Evolutionary conservation across 768 basidiomycete species (phyloP), one percentile per base, ranked within the genome.

Genomic region (Pholiota microspora): DNA sequence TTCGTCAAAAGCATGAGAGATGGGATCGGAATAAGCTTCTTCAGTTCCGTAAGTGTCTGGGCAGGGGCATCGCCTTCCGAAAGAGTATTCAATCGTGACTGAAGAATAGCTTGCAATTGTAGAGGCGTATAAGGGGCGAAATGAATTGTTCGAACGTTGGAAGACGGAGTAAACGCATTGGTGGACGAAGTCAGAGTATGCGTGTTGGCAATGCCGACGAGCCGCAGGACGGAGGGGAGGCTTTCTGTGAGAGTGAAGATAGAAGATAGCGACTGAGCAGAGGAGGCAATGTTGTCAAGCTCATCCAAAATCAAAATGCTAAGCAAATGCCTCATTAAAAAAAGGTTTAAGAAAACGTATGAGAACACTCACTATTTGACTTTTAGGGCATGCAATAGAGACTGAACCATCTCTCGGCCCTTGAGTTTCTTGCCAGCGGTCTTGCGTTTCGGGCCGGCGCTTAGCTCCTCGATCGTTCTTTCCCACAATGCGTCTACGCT

Each of bases 201-300:
- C 2, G 89, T 91, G 63, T 95, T 95, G 35, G 92, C 91, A 64
- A 95, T 93, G 32, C 88, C 91, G 61, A 94, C 85, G 35, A 93
- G 67, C 45, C 90, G 83, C 53, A 94, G 67, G 32, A 70, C 72
- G 8, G 78, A 68, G 1, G 79, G 66, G 48, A 82, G 71, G 3
- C 77, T 68, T 48, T 80, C 77, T 8, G 86, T 79, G n/a, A 93
- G 74, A 4, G 83, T 76, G 68, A 94, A 91, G 44, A 95, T 70
- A 9, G 83, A 71, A 2, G 79, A 66, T 44, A 93, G 74, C 7
- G 81, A 70, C 59, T 83, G 82, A 1, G 79, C 59, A 8, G 81
- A 83, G 2, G 84, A 76, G 13, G 84, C 81, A 58, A 92, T 82
- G 65, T 93, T 89, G 65, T 95, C 92, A 34, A 94, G 80, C 66